Percentiles rank a stretch among this genome's conserved stretches.
Evolutionary conservation across 2,329 filamentous ascomycete species (phyloP).

Genomic region (Chalaropsis thielavioides): DNA sequence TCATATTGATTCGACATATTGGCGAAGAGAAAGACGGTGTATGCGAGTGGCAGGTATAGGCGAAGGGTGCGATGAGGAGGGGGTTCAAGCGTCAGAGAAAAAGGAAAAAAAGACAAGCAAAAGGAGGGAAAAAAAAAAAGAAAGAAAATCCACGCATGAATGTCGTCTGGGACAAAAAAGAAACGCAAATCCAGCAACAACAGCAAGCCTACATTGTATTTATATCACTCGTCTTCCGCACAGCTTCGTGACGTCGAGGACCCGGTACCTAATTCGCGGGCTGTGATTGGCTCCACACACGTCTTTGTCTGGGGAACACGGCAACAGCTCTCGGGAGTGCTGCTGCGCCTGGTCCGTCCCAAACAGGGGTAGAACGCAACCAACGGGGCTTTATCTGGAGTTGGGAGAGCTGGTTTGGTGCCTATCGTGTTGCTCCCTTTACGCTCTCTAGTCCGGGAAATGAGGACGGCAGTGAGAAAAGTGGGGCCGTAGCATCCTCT

Average conservation of each 20-base stretch:
- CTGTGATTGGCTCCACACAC: not conserved
- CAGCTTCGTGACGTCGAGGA: not conserved
- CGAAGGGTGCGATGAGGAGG: too few relatives aligned
- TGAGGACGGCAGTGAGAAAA: slow-evolving; percentile 21
- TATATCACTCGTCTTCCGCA: not conserved
- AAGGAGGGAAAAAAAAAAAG: not conserved
- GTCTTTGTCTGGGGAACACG: not conserved
- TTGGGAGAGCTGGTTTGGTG: not conserved
- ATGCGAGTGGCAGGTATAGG: not conserved
- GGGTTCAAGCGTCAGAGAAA: not conserved
- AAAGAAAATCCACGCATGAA: not conserved
- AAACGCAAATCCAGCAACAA: not conserved
- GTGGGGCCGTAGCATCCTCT: slow-evolving; percentile 11
- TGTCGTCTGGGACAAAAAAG: not conserved
- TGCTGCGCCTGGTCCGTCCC: not conserved
- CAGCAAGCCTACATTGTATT: not conserved
- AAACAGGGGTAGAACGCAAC: not conserved
- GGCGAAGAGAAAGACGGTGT: not conserved
- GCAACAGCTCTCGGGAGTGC: not conserved
- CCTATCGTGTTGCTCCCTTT: not conserved
- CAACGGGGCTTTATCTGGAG: not conserved
- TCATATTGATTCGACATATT: slow-evolving; percentile 26
- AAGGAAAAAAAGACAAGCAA: not conserved
- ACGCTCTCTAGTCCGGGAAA: not conserved
- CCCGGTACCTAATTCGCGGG: not conserved